A percentile compares a stretch with the other conserved stretches of the same genome.
Conservation (phyloP, 208 protist species). For the Trypanosoma melophagium region DNA sequence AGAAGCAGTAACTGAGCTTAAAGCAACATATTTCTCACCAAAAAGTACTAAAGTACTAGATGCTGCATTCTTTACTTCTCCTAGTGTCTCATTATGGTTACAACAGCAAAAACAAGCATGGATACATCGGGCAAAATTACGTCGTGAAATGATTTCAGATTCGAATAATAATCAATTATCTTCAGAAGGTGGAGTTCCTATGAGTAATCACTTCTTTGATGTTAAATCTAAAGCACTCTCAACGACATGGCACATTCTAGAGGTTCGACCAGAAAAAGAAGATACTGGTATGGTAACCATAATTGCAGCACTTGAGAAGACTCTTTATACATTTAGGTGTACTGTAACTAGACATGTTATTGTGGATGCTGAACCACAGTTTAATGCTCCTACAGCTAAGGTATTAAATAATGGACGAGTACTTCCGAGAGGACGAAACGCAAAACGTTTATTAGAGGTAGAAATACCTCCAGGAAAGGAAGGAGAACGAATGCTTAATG, state of each 20-base stretch:
- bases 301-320: constrained; percentile 58
- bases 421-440: constrained; percentile 50
- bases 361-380: constrained; percentile 50
- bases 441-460: constrained; percentile 56
- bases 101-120: constrained; percentile 51
- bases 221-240: constrained; percentile 73
- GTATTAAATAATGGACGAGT: constrained; percentile 31
- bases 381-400: constrained; percentile 9
- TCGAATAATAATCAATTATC: constrained; percentile 6
- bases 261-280: constrained; percentile 64
- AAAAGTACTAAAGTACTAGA: constrained; percentile 65
- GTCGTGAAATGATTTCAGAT: constrained; percentile 59
- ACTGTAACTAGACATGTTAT: constrained; percentile 62
- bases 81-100: constrained; percentile 55
- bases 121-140: constrained; percentile 74
- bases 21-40: constrained; percentile 67
- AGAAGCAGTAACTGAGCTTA: constrained; percentile 37
- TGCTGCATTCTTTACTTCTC: constrained; percentile 60
- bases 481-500: constrained; percentile 72
- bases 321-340: constrained; percentile 70
- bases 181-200: no score
- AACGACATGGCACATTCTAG: constrained; percentile 73
- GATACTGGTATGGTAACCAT: constrained; percentile 60
- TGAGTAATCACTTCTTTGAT: constrained; percentile 80
- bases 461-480: constrained; percentile 46